Evolutionary conservation across 2,329 filamentous ascomycete species (phyloP), one percentile per base, ranked within the genome.

Genomic region (Ilyonectria sp.): DNA sequence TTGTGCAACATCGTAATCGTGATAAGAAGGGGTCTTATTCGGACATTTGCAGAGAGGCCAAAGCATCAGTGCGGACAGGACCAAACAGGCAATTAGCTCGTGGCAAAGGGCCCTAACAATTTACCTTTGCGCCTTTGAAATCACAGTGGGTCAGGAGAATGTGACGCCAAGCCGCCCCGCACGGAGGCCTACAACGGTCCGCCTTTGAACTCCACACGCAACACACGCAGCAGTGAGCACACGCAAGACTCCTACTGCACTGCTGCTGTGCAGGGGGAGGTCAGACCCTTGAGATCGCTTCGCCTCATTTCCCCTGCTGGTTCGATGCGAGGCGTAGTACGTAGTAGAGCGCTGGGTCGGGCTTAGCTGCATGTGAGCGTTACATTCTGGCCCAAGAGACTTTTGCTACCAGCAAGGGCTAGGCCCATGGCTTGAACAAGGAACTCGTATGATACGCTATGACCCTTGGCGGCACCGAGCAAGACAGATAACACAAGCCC

Each of bases 401-500:
- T 40, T 40, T 40, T 15, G 11, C 11, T 40, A 17, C 15, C 15
- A 13, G 6, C 37, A 40, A 40, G 37, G 37, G 37, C n/a, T n/a
- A 3, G 13, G 37, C 37, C 37, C 2, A 40, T 17, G 13, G 37
- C 37, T 40, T 10, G 6, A 40, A 40, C 13, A 13, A 40, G 37
- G 10, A 40, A 40, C 37, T 40, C 37, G 37, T 40, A 40, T 40
- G 10, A 17, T 15, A 40, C 37, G 37, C 37, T 40, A 15, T 40
- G 37, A 40, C 37, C 33, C 37, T 40, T 40, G 6, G 15, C 8
- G 33, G 33, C 33, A 17, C 37, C 37, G 37, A 40, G 37, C 37
- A 52, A 10, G 21, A 26, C 47, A n/a, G 21, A 52, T 52, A 17
- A 52, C 23, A 23, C 47, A 15, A 52, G 47, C 47, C 47, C 47